Percentiles rank a stretch among this genome's conserved stretches.
phyloP scores from a whole-genome alignment of 2,329 filamentous ascomycete genomes.

The Onygenales sp. region DNA sequence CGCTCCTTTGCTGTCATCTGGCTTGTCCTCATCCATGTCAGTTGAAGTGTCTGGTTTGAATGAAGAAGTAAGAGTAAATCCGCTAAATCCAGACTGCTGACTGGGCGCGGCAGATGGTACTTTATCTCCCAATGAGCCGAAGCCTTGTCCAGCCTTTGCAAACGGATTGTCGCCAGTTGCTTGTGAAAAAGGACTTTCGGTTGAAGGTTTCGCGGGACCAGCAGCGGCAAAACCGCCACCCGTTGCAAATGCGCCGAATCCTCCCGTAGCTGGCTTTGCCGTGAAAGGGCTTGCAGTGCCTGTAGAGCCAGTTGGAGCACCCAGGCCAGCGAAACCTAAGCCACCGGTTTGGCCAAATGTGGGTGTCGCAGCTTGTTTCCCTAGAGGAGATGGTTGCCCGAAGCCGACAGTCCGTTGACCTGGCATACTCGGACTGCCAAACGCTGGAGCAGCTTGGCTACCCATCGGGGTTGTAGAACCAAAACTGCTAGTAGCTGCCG shows the following conservation, averaged over 20 bases:
- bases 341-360: conserved; percentile 1
- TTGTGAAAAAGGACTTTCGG: conserved; percentile 20
- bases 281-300: conserved; percentile 11
- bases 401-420: conserved; percentile 22
- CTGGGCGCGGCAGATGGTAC: conserved; percentile 3
- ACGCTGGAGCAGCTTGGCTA: conserved; percentile 15
- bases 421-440: conserved; percentile 27
- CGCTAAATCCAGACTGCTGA: conserved; percentile 11
- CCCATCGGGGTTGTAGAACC: conserved; percentile 22
- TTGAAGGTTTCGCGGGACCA: conserved; percentile 1
- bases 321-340: not conserved
- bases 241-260: conserved; percentile 2
- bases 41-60: conserved; percentile 36
- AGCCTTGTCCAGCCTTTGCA: conserved; percentile 18
- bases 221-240: conserved; percentile 1
- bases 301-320: conserved; percentile 13
- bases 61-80: conserved; percentile 35
- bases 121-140: conserved; percentile 14
- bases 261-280: conserved; percentile 4
- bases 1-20: conserved; percentile 22
- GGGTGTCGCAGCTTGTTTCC: conserved; percentile 7
- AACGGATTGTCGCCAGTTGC: conserved; percentile 18
- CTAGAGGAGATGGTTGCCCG: conserved; percentile 19
- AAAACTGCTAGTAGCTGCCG: conserved; percentile 18
- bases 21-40: conserved; percentile 30